These are phyloP conservation scores for Ophiosphaerella narmari DNA, from an alignment of 2,329 filamentous ascomycete genomes.

Conservation along the genomic window DNA sequence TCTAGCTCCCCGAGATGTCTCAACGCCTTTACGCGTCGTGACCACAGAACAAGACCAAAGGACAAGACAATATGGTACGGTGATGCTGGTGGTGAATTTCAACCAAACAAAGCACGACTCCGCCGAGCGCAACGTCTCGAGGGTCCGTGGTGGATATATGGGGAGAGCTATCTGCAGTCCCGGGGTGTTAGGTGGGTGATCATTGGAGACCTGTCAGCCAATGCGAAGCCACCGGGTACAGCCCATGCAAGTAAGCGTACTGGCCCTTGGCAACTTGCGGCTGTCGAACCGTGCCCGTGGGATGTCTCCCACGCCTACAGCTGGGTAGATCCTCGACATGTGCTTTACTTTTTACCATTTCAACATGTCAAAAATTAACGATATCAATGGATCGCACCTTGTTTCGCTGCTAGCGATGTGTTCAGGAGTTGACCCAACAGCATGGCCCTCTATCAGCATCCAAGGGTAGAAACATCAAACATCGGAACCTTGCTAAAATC, in stretches of 20 bases:
- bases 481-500: conserved; percentile 1
- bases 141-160: conserved; percentile 24
- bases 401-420: no score
- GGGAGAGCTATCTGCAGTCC: conserved; percentile 5
- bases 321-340: not conserved
- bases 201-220: conserved; percentile 24
- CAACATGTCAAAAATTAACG: not conserved
- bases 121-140: conserved; percentile 6
- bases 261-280: conserved; percentile 15
- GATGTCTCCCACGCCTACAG: conserved; percentile 14
- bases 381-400: not conserved
- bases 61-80: not conserved
- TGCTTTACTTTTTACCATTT: not conserved
- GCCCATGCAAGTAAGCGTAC: conserved; percentile 5
- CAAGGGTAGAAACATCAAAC: conserved; percentile 11
- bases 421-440: not conserved
- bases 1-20: not conserved
- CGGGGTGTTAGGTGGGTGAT: conserved; percentile 36
- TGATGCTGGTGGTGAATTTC: not conserved
- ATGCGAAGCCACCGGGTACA: conserved; percentile 21
- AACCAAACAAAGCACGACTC: conserved; percentile 1
- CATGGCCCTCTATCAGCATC: conserved; percentile 14
- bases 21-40: no score
- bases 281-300: conserved; percentile 35
- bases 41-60: not conserved